phyloP scores from a whole-genome alignment of 805 yeast genomes.

The Isabelozyma gotoi region DNA sequence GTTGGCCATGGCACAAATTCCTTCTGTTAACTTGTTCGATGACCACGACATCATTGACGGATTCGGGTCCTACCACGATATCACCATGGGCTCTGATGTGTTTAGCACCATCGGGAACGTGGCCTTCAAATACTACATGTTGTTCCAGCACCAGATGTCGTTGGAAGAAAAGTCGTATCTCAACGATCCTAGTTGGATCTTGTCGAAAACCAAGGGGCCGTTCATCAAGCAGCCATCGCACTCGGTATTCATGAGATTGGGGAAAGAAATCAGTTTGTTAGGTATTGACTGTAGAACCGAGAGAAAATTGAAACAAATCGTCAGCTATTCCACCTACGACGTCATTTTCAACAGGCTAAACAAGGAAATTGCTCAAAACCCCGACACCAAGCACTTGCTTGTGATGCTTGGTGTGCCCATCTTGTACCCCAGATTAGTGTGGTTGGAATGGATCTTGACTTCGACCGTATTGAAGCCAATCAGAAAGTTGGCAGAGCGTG shows the following conservation, averaged over 20 bases:
- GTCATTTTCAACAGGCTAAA: conserved; percentile 58
- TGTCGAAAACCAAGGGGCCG: conserved; percentile 59
- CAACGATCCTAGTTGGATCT: conserved; percentile 57
- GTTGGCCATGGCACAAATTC: conserved; percentile 76
- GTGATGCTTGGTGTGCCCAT: conserved; percentile 93
- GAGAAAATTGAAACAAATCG: conserved; percentile 61
- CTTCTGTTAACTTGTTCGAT: conserved; percentile 82
- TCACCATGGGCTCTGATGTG: conserved; percentile 69
- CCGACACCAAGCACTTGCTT: conserved; percentile 69
- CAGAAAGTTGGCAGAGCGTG: conserved; percentile 56
- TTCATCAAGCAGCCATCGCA: conserved; percentile 67
- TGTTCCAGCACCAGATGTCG: conserved; percentile 84
- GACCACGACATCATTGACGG: conserved; percentile 98
- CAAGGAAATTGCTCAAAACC: conserved; percentile 49
- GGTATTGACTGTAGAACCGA: conserved; percentile 96
- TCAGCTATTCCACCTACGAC: conserved; percentile 56
- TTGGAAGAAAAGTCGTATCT: conserved; percentile 33
- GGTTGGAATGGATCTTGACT: conserved; percentile 77
- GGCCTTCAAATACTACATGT: conserved; percentile 84
- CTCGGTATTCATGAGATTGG: conserved; percentile 71
- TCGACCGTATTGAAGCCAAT: conserved; percentile 61
- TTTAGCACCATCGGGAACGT: conserved; percentile 71
- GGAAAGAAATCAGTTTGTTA: conserved; percentile 65
- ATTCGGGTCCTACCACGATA: conserved; percentile 80
- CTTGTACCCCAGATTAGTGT: conserved; percentile 89